These are phyloP conservation scores for Kwoniella heveanensis DNA, from an alignment of 768 basidiomycete genomes.

Conservation along the genomic window DNA sequence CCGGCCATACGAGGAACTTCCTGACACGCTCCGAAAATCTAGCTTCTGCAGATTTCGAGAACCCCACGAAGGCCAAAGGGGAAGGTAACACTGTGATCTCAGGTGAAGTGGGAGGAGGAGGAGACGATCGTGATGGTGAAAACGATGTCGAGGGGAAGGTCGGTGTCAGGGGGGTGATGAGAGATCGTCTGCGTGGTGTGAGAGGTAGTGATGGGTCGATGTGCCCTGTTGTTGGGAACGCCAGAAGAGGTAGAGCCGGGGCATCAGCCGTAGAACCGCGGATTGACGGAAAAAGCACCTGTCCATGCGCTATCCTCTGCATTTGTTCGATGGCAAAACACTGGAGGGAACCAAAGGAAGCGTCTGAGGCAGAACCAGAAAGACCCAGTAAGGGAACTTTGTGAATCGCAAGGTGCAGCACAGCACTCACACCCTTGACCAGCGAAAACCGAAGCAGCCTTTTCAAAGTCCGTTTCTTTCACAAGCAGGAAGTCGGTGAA, in stretches of 20 bases:
- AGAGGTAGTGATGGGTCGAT: slow-evolving; percentile 20
- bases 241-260: background rate
- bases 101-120: slow-evolving; percentile 21
- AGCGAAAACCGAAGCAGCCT: slow-evolving; percentile 37
- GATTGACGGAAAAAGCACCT: background rate
- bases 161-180: slow-evolving; percentile 22
- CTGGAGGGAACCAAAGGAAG: too few species aligned
- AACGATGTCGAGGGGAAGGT: slow-evolving; percentile 10
- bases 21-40: slow-evolving; percentile 22
- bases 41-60: slow-evolving; percentile 18
- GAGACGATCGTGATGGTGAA: background rate
- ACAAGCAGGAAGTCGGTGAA: slow-evolving; percentile 42
- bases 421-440: slow-evolving; percentile 42
- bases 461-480: slow-evolving; percentile 40
- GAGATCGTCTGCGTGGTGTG: slow-evolving; percentile 29
- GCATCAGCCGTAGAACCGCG: background rate
- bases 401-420: too few species aligned
- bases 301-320: background rate
- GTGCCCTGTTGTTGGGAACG: slow-evolving; percentile 25
- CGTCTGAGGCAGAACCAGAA: too few species aligned
- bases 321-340: too few species aligned
- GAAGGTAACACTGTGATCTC: slow-evolving; percentile 38
- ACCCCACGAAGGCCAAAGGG: slow-evolving; percentile 39
- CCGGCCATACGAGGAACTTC: slow-evolving; percentile 40
- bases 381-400: too few species aligned